phyloP scores from a whole-genome alignment of 2,329 filamentous ascomycete species.

The Cryoendolithus antarcticus region DNA sequence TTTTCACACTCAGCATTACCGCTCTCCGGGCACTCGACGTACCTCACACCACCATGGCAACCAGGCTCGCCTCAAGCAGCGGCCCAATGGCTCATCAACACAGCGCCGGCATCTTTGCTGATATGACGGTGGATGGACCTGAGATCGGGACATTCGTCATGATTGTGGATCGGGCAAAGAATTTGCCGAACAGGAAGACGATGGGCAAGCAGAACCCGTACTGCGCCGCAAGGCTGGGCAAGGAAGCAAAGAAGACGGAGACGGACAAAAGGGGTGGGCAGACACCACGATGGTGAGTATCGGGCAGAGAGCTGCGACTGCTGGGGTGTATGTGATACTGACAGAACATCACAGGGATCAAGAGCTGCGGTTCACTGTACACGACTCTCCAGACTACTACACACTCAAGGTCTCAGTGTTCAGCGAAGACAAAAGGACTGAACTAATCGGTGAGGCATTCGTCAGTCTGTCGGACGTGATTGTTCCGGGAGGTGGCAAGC shows the following conservation, averaged over 20 bases:
- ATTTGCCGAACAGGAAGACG: constrained; percentile 88
- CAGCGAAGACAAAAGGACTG: constrained; percentile 96
- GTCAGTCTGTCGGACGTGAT: constrained; percentile 73
- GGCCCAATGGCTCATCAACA: constrained; percentile 47
- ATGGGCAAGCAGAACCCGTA: constrained; percentile 99
- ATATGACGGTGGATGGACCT: constrained; percentile 86
- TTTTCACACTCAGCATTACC: too few species aligned
- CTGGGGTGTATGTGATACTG: too few species aligned
- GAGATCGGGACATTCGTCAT: constrained; percentile 86
- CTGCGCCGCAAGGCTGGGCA: constrained; percentile 83
- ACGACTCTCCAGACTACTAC: constrained; percentile 93
- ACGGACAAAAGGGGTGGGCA: constrained; percentile 91
- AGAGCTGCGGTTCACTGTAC: constrained; percentile 88
- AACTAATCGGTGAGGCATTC: constrained; percentile 90
- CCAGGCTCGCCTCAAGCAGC: constrained; percentile 17
- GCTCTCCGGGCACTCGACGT: too few species aligned
- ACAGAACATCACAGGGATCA: constrained; percentile 61
- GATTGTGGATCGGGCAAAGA: constrained; percentile 90
- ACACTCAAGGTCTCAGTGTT: constrained; percentile 92
- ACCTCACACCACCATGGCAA: constrained; percentile 20
- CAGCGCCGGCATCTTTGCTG: constrained; percentile 85
- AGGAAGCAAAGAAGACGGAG: constrained; percentile 93
- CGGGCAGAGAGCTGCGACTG: too few species aligned
- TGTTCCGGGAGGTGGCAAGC: constrained; percentile 78
- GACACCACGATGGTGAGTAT: constrained; percentile 78